These are phyloP conservation scores for Fusarium praegraminearum DNA, from an alignment of 2,329 filamentous ascomycete species.

Conservation along the genomic window DNA sequence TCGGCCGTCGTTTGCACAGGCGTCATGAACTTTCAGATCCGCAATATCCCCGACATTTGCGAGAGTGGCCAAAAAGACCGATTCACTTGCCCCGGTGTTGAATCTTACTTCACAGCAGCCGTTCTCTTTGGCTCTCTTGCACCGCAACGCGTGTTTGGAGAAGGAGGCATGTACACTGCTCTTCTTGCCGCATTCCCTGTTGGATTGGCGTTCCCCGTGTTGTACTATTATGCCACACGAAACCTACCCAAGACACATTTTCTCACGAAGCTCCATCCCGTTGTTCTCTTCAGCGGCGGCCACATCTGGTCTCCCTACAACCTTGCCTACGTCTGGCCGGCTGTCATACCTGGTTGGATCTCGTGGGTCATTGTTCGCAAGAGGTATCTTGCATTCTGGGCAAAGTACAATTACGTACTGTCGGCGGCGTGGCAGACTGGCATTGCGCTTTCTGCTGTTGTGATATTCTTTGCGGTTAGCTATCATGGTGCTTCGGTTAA, in stretches of 20 bases:
- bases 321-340: constrained; percentile 59
- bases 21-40: constrained; percentile 55
- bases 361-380: constrained; percentile 61
- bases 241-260: constrained; percentile 50
- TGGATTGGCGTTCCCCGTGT: constrained; percentile 53
- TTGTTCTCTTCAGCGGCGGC: constrained; percentile 58
- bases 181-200: constrained; percentile 57
- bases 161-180: constrained; percentile 52
- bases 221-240: constrained; percentile 55
- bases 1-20: constrained; percentile 53
- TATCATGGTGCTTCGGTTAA: constrained; percentile 53
- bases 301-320: constrained; percentile 61
- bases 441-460: constrained; percentile 60
- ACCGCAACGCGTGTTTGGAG: constrained; percentile 53
- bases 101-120: constrained; percentile 56
- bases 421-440: constrained; percentile 60
- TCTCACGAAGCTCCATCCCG: constrained; percentile 58
- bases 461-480: constrained; percentile 63
- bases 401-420: constrained; percentile 63
- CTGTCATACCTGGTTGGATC: constrained; percentile 60
- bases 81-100: constrained; percentile 55
- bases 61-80: constrained; percentile 51
- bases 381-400: constrained; percentile 62
- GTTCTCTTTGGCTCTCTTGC: constrained; percentile 58
- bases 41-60: constrained; percentile 54